Conservation (phyloP, 148 eudicot species). For the Polygonum aviculare region DNA sequence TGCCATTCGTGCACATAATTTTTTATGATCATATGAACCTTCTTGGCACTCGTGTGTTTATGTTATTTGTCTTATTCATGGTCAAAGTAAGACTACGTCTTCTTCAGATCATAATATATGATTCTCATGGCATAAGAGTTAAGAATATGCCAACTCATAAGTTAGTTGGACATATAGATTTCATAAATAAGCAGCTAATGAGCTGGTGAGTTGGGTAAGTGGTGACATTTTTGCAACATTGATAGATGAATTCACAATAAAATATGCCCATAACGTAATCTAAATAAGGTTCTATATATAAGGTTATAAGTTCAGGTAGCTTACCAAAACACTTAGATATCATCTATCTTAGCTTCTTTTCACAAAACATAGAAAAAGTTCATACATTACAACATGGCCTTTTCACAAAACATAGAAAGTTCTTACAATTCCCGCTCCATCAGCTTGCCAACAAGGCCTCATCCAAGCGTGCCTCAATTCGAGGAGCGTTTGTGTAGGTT, state of each 20-base stretch:
- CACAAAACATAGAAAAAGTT: not conserved
- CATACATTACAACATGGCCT: slow-evolving; percentile 24
- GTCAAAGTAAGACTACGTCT: not conserved
- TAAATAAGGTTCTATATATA: not conserved
- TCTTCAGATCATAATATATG: slow-evolving; percentile 15
- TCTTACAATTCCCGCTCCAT: slow-evolving; percentile 25
- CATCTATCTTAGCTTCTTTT: not conserved
- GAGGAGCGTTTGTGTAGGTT: slow-evolving; percentile 22
- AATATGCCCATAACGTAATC: not conserved
- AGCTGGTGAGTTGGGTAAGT: slow-evolving; percentile 19
- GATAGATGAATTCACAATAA: slow-evolving; percentile 13
- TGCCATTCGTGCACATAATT: slow-evolving; percentile 14
- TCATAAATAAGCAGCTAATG: not conserved
- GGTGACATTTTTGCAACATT: slow-evolving; percentile 20
- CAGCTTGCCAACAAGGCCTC: slow-evolving; percentile 32
- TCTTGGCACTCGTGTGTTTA: slow-evolving; percentile 1
- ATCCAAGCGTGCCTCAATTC: slow-evolving; percentile 16
- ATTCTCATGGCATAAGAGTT: not conserved
- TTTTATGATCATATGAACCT: not conserved
- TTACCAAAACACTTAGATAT: not conserved
- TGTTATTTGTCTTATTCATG: not conserved
- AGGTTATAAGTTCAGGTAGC: slow-evolving; percentile 13
- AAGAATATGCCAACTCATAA: slow-evolving; percentile 2
- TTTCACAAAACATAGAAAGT: slow-evolving; percentile 12
- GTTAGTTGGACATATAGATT: not conserved